phyloP scores from a whole-genome alignment of 495 filamentous ascomycete genomes.

The Tetracladium marchalianum region DNA sequence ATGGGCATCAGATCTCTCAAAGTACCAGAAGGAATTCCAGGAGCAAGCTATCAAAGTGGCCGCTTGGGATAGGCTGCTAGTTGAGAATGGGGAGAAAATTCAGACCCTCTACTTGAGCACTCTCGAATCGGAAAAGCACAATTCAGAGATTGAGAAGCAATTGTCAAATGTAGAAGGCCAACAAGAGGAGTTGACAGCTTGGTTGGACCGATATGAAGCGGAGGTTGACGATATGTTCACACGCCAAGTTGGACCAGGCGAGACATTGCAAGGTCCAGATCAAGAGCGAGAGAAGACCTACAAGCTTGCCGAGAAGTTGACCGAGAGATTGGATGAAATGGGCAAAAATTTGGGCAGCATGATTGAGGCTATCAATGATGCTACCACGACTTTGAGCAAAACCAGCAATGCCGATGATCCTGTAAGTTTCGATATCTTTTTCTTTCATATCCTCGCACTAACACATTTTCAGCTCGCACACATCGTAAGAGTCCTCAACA shows the following conservation, averaged over 20 bases:
- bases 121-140: constrained; percentile 83
- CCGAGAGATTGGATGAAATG: constrained; percentile 80
- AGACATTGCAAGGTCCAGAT: constrained; percentile 73
- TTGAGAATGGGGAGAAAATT: constrained; percentile 88
- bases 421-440: constrained; percentile 44
- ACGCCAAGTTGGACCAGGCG: constrained; percentile 53
- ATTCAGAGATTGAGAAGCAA: constrained; percentile 84
- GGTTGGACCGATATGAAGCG: constrained; percentile 80
- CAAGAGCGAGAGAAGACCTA: constrained; percentile 92
- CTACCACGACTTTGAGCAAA: constrained; percentile 73
- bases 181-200: constrained; percentile 75
- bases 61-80: constrained; percentile 82
- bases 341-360: constrained; percentile 83
- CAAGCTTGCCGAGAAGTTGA: constrained; percentile 81
- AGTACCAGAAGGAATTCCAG: constrained; percentile 94
- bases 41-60: constrained; percentile 78
- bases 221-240: constrained; percentile 80
- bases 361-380: constrained; percentile 95
- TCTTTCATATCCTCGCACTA: constrained; percentile 11
- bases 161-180: constrained; percentile 78
- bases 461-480: constrained; percentile 60
- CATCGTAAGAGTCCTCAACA: constrained; percentile 88
- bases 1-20: constrained; percentile 89
- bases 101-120: constrained; percentile 79
- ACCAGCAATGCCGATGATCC: constrained; percentile 84